These are phyloP conservation scores for Candida suzukii DNA, from an alignment of 805 yeast species.

Conservation along the genomic window DNA sequence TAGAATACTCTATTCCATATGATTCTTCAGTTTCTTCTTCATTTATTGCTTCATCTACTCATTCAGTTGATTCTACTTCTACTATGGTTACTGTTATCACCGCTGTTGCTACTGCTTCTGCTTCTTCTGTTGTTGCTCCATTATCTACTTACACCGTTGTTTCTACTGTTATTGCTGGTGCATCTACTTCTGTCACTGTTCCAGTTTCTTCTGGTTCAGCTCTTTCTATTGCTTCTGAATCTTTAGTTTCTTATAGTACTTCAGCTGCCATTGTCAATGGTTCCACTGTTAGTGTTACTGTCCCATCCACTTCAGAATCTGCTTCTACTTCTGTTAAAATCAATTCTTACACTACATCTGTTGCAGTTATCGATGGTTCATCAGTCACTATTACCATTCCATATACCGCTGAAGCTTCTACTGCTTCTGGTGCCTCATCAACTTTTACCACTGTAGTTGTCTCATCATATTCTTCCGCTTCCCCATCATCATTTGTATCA, in stretches of 20 bases:
- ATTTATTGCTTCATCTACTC: constrained; percentile 14
- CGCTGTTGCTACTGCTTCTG: constrained; percentile 1
- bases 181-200: background rate
- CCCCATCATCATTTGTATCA: too few relatives aligned
- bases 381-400: too few relatives aligned
- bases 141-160: background rate
- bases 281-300: constrained; percentile 5
- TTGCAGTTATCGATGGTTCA: too few relatives aligned
- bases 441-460: background rate
- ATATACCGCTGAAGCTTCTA: background rate
- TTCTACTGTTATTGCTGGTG: background rate
- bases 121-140: background rate
- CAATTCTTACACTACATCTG: too few relatives aligned
- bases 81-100: background rate
- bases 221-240: constrained; percentile 1
- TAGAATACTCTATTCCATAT: constrained; percentile 3
- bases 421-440: background rate
- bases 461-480: too few relatives aligned
- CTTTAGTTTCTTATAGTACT: constrained; percentile 4
- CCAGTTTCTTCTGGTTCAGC: constrained; percentile 6
- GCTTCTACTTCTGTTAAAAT: constrained; percentile 4
- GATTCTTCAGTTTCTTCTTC: constrained; percentile 11
- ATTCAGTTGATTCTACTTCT: background rate
- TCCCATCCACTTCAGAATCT: background rate
- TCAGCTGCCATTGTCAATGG: constrained; percentile 2